Conservation (phyloP, 2,329 filamentous ascomycete genomes). For the Fusarium xyrophilum region DNA sequence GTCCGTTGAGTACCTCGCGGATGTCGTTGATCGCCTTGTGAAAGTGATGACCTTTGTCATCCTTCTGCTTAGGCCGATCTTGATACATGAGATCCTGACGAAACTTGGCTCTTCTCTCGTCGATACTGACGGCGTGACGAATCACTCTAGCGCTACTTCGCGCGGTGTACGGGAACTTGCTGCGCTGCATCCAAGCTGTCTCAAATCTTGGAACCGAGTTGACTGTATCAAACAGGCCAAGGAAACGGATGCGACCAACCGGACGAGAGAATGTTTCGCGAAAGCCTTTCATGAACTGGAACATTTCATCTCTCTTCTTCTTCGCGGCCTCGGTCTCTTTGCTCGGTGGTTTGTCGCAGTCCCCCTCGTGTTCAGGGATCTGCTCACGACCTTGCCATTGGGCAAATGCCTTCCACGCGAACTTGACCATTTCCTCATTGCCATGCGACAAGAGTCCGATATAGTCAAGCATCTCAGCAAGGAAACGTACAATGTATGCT, state of each 20-base stretch:
- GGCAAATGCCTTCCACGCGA: slow-evolving; percentile 83
- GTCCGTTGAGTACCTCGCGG: slow-evolving; percentile 17
- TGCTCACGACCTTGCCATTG: slow-evolving; percentile 71
- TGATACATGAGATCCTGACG: slow-evolving; percentile 73
- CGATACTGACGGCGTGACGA: slow-evolving; percentile 73
- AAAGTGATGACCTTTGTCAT: slow-evolving; percentile 35
- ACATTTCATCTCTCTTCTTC: slow-evolving; percentile 62
- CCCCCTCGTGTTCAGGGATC: slow-evolving; percentile 49
- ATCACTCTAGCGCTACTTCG: slow-evolving; percentile 66
- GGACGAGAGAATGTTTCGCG: slow-evolving; percentile 81
- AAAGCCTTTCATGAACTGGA: slow-evolving; percentile 78
- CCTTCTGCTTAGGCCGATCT: slow-evolving; percentile 29
- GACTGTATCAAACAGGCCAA: slow-evolving; percentile 83
- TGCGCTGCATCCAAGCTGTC: slow-evolving; percentile 77
- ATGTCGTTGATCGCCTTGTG: slow-evolving; percentile 38
- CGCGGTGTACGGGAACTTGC: slow-evolving; percentile 74
- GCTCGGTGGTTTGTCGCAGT: not conserved
- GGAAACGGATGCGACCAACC: slow-evolving; percentile 74
- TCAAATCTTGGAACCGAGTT: slow-evolving; percentile 83
- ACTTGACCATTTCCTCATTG: slow-evolving; percentile 84
- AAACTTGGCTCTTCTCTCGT: slow-evolving; percentile 75
- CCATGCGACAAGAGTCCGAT: slow-evolving; percentile 80
- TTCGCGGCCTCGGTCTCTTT: slow-evolving; percentile 51
- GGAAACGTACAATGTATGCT: slow-evolving; percentile 75
- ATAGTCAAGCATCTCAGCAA: slow-evolving; percentile 85